Conservation (phyloP, 176 grass and related monocot species). For the Zea mays region DNA sequence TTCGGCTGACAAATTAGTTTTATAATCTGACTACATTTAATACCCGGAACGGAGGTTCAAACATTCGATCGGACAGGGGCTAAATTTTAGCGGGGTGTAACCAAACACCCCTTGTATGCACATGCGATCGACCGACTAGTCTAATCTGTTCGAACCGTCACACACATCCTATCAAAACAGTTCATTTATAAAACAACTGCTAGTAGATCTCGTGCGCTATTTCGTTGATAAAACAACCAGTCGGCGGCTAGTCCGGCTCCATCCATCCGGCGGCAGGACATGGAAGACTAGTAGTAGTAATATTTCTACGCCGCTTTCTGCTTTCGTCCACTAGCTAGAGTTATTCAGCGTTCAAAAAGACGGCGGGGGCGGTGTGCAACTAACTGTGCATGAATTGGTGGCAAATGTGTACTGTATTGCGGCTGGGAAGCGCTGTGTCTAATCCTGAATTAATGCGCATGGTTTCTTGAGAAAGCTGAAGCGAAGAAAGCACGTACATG, state of each 20-base stretch:
- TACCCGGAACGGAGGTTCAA: too few relatives aligned
- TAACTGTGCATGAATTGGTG: not conserved
- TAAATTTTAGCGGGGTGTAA: too few relatives aligned
- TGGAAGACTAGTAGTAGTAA: too few relatives aligned
- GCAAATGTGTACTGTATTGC: not conserved
- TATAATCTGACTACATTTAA: too few relatives aligned
- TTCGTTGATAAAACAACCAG: too few relatives aligned
- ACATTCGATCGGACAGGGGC: too few relatives aligned
- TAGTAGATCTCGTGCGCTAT: too few relatives aligned
- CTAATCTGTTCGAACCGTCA: constrained; percentile 29
- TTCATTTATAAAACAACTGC: too few relatives aligned
- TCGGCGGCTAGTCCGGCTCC: too few relatives aligned
- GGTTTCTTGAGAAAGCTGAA: constrained; percentile 49
- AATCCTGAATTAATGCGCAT: constrained; percentile 16
- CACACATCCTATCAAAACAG: constrained; percentile 38
- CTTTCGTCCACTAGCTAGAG: not conserved
- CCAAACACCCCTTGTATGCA: too few relatives aligned
- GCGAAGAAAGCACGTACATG: not conserved
- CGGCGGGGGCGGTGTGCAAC: not conserved
- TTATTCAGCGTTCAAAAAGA: constrained; percentile 17
- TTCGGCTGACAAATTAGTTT: too few relatives aligned
- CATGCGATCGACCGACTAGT: constrained; percentile 15
- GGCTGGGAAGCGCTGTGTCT: not conserved
- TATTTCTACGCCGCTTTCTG: not conserved
- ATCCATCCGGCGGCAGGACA: too few relatives aligned